phyloP scores from a whole-genome alignment of 352 stramenopile species.

The Phytophthora melonis region DNA sequence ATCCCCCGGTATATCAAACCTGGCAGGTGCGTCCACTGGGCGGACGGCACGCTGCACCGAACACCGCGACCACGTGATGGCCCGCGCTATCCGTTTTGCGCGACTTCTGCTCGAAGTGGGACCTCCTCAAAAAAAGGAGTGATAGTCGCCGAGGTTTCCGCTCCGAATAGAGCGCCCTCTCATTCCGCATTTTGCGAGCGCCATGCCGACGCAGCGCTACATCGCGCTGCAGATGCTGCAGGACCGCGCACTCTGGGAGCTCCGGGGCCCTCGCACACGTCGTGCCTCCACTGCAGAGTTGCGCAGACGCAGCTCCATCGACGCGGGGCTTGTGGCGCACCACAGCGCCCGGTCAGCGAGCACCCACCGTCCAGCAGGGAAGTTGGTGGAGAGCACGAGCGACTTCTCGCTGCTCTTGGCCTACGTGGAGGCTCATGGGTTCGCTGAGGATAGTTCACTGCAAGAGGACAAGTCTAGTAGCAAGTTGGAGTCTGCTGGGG shows the following conservation, averaged over 20 bases:
- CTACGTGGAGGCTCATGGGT: constrained; percentile 13
- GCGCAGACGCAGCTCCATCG: constrained; percentile 25
- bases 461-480: not conserved
- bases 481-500: not conserved
- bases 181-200: constrained; percentile 21
- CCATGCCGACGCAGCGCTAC: constrained; percentile 41
- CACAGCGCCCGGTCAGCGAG: constrained; percentile 21
- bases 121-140: not conserved
- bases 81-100: constrained; percentile 16
- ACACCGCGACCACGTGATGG: constrained; percentile 14
- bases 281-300: constrained; percentile 30
- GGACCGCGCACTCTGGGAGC: constrained; percentile 27
- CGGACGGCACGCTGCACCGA: constrained; percentile 10
- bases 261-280: constrained; percentile 12
- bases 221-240: constrained; percentile 45
- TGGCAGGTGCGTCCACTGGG: constrained; percentile 23
- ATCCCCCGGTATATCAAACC: constrained; percentile 4
- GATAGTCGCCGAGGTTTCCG: constrained; percentile 9
- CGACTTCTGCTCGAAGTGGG: constrained; percentile 9
- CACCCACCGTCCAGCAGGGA: constrained; percentile 17
- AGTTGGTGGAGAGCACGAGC: constrained; percentile 35
- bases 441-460: not conserved
- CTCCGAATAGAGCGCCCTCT: constrained; percentile 6
- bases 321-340: not conserved
- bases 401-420: constrained; percentile 35